A percentile compares a stretch with the other conserved stretches of the same genome.
phyloP scores from a whole-genome alignment of 2,329 filamentous ascomycete genomes.

The Davidsoniella virescens region DNA sequence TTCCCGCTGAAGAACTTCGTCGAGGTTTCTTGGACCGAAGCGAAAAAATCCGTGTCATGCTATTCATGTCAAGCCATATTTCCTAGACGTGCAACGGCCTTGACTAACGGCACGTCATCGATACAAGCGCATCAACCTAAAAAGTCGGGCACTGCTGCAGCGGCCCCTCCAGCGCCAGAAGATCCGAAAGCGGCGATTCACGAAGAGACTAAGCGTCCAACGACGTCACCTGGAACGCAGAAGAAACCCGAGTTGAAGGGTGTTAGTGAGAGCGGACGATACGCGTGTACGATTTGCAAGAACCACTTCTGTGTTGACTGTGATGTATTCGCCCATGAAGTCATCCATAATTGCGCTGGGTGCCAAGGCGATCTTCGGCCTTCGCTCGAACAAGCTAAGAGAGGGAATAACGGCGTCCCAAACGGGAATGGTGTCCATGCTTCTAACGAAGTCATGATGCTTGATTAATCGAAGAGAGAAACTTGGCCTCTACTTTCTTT shows the following conservation, averaged over 20 bases:
- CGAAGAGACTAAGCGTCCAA: not conserved
- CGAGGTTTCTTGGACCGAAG: conserved; percentile 71
- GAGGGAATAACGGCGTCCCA: conserved; percentile 12
- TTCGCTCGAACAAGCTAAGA: conserved; percentile 13
- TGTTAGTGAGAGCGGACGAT: conserved; percentile 72
- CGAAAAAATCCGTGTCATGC: conserved; percentile 47
- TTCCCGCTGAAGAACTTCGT: conserved; percentile 84
- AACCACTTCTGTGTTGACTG: conserved; percentile 97
- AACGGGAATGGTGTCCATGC: conserved; percentile 13
- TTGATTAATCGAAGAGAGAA: conserved; percentile 19
- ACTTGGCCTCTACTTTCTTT: too few species aligned
- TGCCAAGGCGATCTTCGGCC: conserved; percentile 45
- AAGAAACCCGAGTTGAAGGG: conserved; percentile 31
- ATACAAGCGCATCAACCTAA: not conserved
- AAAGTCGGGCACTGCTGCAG: not conserved
- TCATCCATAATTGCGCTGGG: conserved; percentile 89
- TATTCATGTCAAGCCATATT: conserved; percentile 65
- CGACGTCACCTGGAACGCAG: not conserved
- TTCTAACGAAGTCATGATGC: conserved; percentile 28
- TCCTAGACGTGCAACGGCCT: conserved; percentile 27
- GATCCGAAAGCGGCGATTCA: not conserved
- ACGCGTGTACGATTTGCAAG: conserved; percentile 73
- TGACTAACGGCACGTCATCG: conserved; percentile 7
- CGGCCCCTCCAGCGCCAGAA: not conserved
- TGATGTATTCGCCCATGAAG: conserved; percentile 86